Percentiles rank a stretch among this genome's conserved stretches.
Conservation (phyloP, 371 early-diverging fungal genomes). For the Circinella umbellata region DNA sequence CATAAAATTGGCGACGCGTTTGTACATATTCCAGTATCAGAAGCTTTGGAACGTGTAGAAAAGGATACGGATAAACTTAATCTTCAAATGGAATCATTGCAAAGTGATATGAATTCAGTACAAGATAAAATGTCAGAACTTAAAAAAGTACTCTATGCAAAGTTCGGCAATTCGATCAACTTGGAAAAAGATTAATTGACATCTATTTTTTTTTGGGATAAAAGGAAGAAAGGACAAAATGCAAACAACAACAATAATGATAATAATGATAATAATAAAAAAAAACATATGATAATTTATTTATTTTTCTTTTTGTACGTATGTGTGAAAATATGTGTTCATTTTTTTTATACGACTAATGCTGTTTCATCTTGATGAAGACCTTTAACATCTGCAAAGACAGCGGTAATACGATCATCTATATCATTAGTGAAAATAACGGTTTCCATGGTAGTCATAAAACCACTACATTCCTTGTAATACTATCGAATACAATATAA, state of each 20-base stretch:
- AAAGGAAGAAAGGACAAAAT: too few relatives aligned
- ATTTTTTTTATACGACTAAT: not conserved
- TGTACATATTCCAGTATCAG: constrained; percentile 75
- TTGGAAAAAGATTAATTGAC: constrained; percentile 77
- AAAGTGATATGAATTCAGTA: constrained; percentile 72
- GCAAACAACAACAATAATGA: too few relatives aligned
- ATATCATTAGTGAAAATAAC: constrained; percentile 72
- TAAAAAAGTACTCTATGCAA: constrained; percentile 85
- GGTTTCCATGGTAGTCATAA: constrained; percentile 69
- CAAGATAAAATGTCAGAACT: constrained; percentile 81
- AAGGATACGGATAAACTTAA: constrained; percentile 65
- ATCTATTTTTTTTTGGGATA: not conserved
- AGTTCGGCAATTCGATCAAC: constrained; percentile 94
- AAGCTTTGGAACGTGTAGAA: constrained; percentile 75
- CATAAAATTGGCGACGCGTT: constrained; percentile 93
- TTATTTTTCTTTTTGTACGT: not conserved
- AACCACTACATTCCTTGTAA: constrained; percentile 65
- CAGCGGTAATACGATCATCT: constrained; percentile 53
- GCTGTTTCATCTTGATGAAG: not conserved
- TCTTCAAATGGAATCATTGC: constrained; percentile 63
- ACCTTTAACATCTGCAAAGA: constrained; percentile 46
- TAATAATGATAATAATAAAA: not conserved
- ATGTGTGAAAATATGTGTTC: not conserved
- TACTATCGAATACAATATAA: constrained; percentile 45
- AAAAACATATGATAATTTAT: not conserved